phyloP scores from a whole-genome alignment of 2,329 filamentous ascomycete genomes.

The Aspergillus tamarii region DNA sequence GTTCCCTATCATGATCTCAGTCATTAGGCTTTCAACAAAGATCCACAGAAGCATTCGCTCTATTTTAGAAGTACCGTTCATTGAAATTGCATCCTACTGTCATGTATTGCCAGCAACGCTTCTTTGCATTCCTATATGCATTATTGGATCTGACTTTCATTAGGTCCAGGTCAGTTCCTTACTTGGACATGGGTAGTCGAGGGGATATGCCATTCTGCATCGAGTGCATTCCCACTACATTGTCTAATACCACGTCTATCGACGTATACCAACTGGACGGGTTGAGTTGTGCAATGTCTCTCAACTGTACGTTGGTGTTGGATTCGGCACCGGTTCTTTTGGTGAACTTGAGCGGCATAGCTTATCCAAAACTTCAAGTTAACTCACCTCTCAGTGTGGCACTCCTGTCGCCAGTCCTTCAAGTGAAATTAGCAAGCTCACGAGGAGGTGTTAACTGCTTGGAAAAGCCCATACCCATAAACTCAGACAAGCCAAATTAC shows the following conservation, averaged over 20 bases:
- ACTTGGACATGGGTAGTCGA: not conserved
- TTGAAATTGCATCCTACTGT: not conserved
- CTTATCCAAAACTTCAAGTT: not conserved
- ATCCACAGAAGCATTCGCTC: not conserved
- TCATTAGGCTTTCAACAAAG: not conserved
- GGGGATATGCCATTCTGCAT: not conserved
- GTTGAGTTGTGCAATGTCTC: not conserved
- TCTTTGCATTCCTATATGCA: conserved; percentile 7
- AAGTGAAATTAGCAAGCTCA: not conserved
- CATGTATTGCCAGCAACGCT: conserved; percentile 10
- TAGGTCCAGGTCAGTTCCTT: not conserved
- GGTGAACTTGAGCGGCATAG: not conserved
- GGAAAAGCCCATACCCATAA: not conserved
- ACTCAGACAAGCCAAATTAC: not conserved
- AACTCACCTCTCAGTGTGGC: not conserved
- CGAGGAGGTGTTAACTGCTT: not conserved
- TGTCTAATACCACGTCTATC: not conserved
- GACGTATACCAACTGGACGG: not conserved
- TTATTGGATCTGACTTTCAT: not conserved
- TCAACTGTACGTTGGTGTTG: not conserved
- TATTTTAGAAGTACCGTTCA: not conserved
- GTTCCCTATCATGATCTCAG: not conserved
- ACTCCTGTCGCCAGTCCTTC: not conserved
- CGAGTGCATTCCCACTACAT: not conserved
- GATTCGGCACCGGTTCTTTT: not conserved